Percentiles rank a stretch among this genome's conserved stretches.
These are phyloP conservation scores for Trichocladium antarcticum DNA, from an alignment of 495 filamentous ascomycete species.

Conservation along the genomic window DNA sequence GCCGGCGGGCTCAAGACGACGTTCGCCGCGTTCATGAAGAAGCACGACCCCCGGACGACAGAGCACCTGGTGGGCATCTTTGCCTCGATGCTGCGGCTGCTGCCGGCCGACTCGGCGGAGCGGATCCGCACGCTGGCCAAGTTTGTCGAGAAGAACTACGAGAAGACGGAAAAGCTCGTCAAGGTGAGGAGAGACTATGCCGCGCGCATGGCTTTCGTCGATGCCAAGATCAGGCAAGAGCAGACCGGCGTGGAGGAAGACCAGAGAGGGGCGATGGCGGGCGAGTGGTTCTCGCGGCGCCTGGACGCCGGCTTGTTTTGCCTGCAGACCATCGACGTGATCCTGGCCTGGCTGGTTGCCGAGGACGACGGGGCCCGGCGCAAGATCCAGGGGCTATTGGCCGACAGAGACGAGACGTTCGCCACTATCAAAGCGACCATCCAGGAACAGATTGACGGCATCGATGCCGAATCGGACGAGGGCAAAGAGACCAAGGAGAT, in stretches of 20 bases:
- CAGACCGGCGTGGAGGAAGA: constrained; percentile 41
- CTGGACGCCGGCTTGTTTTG: constrained; percentile 80
- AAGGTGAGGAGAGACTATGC: constrained; percentile 62
- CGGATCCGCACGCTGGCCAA: constrained; percentile 82
- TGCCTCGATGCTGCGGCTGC: constrained; percentile 63
- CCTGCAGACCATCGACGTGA: constrained; percentile 75
- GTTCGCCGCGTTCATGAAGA: constrained; percentile 87
- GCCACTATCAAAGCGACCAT: constrained; percentile 55
- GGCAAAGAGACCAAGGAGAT: constrained; percentile 56
- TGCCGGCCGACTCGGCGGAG: constrained; percentile 68
- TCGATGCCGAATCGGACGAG: constrained; percentile 45
- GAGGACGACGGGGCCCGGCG: constrained; percentile 73
- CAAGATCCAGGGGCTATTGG: constrained; percentile 52
- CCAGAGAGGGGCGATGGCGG: constrained; percentile 45
- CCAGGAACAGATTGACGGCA: constrained; percentile 53
- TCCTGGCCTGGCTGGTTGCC: constrained; percentile 84
- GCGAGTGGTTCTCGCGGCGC: constrained; percentile 70
- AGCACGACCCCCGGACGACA: constrained; percentile 55
- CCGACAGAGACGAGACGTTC: constrained; percentile 56
- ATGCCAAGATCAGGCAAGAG: constrained; percentile 55
- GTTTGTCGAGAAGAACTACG: constrained; percentile 90
- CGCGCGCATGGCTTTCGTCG: constrained; percentile 50
- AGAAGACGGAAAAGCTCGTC: constrained; percentile 63
- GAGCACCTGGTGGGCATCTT: constrained; percentile 90
- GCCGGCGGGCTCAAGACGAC: constrained; percentile 73